These are phyloP conservation scores for Rosa hybrid DNA, from an alignment of 331 rosid genomes.

Conservation along the genomic window DNA sequence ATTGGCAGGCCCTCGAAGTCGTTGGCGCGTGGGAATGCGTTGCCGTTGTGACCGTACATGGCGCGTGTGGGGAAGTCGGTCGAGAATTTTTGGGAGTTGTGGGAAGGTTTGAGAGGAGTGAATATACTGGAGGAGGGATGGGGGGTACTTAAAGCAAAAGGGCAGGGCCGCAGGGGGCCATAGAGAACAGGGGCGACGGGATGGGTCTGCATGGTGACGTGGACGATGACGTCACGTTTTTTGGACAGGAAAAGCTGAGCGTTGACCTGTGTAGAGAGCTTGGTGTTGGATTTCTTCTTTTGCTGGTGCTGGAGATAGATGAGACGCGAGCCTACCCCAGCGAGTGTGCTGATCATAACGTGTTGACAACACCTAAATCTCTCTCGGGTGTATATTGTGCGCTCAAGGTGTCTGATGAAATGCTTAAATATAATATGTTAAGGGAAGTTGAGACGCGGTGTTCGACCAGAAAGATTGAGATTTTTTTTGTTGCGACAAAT, in stretches of 20 bases:
- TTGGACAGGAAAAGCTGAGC: background rate
- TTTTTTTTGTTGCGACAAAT: too few relatives aligned
- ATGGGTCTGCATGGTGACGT: conserved; percentile 43
- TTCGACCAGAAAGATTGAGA: too few relatives aligned
- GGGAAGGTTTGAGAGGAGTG: background rate
- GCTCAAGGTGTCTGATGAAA: background rate
- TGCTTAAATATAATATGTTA: background rate
- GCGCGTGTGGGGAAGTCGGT: conserved; percentile 33
- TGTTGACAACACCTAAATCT: background rate
- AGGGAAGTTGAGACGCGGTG: too few relatives aligned
- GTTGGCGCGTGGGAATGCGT: conserved; percentile 49
- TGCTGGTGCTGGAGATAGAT: conserved; percentile 4
- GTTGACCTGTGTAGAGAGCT: conserved; percentile 48
- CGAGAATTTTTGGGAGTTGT: background rate
- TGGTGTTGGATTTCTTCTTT: background rate
- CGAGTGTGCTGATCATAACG: background rate
- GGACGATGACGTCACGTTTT: conserved; percentile 49
- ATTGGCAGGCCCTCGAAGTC: conserved; percentile 19
- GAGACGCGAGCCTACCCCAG: conserved; percentile 16
- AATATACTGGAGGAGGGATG: conserved; percentile 14
- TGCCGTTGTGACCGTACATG: conserved; percentile 49
- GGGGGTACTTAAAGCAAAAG: conserved; percentile 36
- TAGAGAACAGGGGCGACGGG: background rate
- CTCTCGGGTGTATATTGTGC: background rate
- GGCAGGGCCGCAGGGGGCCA: conserved; percentile 20